Evolutionary conservation across 78 protist species (phyloP).

Genomic region (Trichosphaerium sp.): DNA sequence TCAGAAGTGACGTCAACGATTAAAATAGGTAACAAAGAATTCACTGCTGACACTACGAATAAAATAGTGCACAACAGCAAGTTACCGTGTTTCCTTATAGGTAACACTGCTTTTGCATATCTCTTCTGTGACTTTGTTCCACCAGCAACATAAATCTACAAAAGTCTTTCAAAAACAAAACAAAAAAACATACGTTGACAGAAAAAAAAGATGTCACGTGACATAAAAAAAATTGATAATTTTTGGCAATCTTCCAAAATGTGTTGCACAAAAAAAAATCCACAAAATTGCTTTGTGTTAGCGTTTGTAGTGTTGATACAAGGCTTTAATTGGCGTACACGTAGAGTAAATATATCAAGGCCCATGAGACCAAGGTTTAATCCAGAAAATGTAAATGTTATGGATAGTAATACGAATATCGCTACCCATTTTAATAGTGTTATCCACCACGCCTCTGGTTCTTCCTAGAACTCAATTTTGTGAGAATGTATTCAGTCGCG

Average conservation of each 20-base stretch:
- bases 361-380: conserved; percentile 76
- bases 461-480: too few species aligned
- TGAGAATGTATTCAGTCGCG: too few species aligned
- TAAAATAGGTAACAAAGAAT: conserved; percentile 66
- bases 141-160: conserved; percentile 32
- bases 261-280: too few species aligned
- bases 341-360: conserved; percentile 42
- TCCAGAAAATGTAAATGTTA: conserved; percentile 75
- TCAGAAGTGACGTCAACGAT: conserved; percentile 53
- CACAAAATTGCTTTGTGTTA: too few species aligned
- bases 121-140: conserved; percentile 26
- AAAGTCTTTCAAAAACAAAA: not conserved
- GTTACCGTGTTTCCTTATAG: conserved; percentile 77
- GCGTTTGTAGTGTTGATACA: too few species aligned
- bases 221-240: too few species aligned
- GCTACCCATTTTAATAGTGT: conserved; percentile 28
- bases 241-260: conserved; percentile 36
- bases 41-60: conserved; percentile 82
- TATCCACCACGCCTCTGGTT: too few species aligned
- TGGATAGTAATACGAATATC: conserved; percentile 25
- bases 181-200: not conserved
- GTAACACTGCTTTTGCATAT: conserved; percentile 62
- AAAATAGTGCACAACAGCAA: conserved; percentile 85
- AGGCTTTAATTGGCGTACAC: too few species aligned
- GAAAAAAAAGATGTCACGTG: too few species aligned